Evolutionary conservation across 2,329 filamentous ascomycete genomes (phyloP).

Genomic region (Diaporthe vaccinii): DNA sequence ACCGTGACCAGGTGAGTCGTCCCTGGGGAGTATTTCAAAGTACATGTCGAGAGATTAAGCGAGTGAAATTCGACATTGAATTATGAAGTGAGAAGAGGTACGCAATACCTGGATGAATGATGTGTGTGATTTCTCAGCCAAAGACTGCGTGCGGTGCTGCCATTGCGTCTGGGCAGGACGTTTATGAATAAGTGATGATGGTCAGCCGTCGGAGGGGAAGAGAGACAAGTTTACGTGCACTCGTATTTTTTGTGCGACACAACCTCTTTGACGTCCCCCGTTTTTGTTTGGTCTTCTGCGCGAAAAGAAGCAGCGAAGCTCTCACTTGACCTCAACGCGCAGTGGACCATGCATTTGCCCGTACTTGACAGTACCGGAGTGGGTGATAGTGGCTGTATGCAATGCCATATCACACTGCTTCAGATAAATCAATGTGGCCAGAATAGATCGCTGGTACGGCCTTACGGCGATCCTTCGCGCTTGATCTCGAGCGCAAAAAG

Average conservation of each 20-base stretch:
- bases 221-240: not conserved
- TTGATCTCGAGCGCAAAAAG: conserved; percentile 4
- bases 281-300: not conserved
- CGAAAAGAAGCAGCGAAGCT: not conserved
- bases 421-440: not conserved
- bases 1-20: not conserved
- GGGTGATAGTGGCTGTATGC: conserved; percentile 26
- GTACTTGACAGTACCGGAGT: conserved; percentile 9
- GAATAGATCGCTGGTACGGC: not conserved
- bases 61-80: conserved; percentile 7
- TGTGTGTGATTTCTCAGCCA: not conserved
- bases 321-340: conserved; percentile 24
- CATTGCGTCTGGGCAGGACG: not conserved
- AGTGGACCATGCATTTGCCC: conserved; percentile 9
- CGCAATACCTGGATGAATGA: not conserved
- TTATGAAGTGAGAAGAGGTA: not conserved
- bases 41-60: conserved; percentile 13
- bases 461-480: conserved; percentile 1
- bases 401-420: not conserved
- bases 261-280: not conserved
- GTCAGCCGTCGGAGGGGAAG: conserved; percentile 12
- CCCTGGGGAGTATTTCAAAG: not conserved
- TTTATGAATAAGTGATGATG: not conserved
- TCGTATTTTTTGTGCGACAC: conserved; percentile 33
- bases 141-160: not conserved